Conservation (phyloP, 192 early-diverging fungal species). For the Allomyces arbusculus region DNA sequence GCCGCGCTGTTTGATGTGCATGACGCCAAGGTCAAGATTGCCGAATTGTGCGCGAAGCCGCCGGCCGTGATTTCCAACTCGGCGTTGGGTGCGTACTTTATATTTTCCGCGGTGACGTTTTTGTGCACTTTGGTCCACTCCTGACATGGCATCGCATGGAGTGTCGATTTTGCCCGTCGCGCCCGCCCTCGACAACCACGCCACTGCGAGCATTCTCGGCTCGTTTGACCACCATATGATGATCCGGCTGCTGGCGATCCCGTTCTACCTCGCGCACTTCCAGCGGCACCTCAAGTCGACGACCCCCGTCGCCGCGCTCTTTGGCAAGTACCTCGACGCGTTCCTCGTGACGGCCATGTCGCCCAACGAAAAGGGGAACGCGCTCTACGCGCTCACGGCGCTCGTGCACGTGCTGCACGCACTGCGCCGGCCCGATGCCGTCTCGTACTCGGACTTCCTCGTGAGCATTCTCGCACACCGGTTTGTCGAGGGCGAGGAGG, state of each 20-base stretch:
- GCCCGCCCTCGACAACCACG: not conserved
- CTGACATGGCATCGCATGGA: not conserved
- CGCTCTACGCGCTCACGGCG: not conserved
- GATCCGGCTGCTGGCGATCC: not conserved
- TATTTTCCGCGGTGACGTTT: not conserved
- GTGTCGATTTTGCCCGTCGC: not conserved
- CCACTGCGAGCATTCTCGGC: not conserved
- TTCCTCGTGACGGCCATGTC: not conserved
- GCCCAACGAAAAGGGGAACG: not conserved
- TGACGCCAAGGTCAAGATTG: not conserved
- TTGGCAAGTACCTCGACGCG: not conserved
- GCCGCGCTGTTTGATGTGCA: not conserved
- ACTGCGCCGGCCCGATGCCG: not conserved
- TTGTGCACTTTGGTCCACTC: not conserved
- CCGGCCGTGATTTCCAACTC: not conserved
- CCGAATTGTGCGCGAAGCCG: not conserved
- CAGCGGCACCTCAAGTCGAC: not conserved
- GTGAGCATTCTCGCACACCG: not conserved
- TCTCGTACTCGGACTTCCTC: not conserved
- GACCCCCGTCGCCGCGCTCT: not conserved
- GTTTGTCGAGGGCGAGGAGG: not conserved
- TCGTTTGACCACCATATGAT: not conserved
- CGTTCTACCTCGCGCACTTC: not conserved
- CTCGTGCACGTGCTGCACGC: not conserved
- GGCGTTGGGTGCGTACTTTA: not conserved